Percentiles rank a stretch among this genome's conserved stretches.
phyloP scores from a whole-genome alignment of 768 basidiomycete species.

The Pleurotus ostreatus region DNA sequence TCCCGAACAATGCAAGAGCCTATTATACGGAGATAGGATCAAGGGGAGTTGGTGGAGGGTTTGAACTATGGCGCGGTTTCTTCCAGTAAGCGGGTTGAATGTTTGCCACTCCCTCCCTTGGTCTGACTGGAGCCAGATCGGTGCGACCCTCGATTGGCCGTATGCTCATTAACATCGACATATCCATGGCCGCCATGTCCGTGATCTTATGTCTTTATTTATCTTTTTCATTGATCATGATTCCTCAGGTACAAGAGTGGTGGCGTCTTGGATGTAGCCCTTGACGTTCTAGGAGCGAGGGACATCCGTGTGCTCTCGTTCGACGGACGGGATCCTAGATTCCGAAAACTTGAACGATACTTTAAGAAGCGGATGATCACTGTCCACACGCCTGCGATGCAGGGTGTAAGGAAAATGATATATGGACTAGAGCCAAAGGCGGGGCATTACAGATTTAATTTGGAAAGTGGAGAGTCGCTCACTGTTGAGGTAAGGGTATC shows the following conservation, averaged over 20 bases:
- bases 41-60: conserved; percentile 17
- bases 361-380: conserved; percentile 32
- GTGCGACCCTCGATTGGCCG: conserved; percentile 38
- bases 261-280: conserved; percentile 24
- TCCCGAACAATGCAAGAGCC: conserved; percentile 41
- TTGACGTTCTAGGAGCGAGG: conserved; percentile 20
- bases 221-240: not conserved
- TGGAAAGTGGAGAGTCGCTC: conserved; percentile 27
- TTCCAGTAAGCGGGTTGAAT: conserved; percentile 37
- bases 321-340: conserved; percentile 14
- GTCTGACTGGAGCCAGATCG: conserved; percentile 26
- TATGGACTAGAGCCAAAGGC: conserved; percentile 30
- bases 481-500: conserved; percentile 35
- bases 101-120: not conserved
- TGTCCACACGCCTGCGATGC: conserved; percentile 17
- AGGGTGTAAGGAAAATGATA: conserved; percentile 29
- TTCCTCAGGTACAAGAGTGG: conserved; percentile 26
- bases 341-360: conserved; percentile 31
- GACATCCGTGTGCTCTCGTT: conserved; percentile 28
- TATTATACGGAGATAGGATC: conserved; percentile 37
- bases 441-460: conserved; percentile 32
- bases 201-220: conserved; percentile 8
- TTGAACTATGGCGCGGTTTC: conserved; percentile 45
- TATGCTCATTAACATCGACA: conserved; percentile 45
- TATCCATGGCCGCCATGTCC: conserved; percentile 41